These are phyloP conservation scores for Alternaria sp. DNA, from an alignment of 2,329 filamentous ascomycete genomes.

Conservation along the genomic window DNA sequence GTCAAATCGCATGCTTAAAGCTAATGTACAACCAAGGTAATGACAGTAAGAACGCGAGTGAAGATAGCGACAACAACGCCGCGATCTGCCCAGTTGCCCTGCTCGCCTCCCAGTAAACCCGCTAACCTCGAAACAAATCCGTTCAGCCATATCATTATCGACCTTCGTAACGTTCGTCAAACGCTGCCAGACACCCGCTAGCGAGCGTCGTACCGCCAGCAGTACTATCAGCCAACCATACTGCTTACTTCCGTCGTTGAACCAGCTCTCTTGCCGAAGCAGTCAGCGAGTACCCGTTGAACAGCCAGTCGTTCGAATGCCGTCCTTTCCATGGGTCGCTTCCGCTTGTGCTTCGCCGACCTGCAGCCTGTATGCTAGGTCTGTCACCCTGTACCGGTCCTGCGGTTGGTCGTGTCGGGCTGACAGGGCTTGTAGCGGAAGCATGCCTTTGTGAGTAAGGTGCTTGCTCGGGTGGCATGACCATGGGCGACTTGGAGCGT, in stretches of 20 bases:
- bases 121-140: background rate
- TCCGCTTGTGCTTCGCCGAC: slow-evolving; percentile 36
- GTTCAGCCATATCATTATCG: background rate
- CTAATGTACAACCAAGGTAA: slow-evolving; percentile 7
- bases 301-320: slow-evolving; percentile 50
- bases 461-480: slow-evolving; percentile 35
- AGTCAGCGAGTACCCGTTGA: slow-evolving; percentile 47
- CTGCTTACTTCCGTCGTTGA: slow-evolving; percentile 27
- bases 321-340: slow-evolving; percentile 47
- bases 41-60: background rate
- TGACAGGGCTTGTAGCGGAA: slow-evolving; percentile 12
- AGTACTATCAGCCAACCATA: slow-evolving; percentile 17
- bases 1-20: background rate
- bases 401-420: slow-evolving; percentile 14
- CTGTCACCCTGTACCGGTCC: slow-evolving; percentile 25
- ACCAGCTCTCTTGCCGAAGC: slow-evolving; percentile 42
- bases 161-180: background rate
- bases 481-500: slow-evolving; percentile 41
- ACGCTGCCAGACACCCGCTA: slow-evolving; percentile 29
- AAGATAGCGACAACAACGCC: background rate
- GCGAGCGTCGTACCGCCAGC: slow-evolving; percentile 27
- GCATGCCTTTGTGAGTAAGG: slow-evolving; percentile 5
- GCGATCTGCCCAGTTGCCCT: background rate
- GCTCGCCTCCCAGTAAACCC: background rate
- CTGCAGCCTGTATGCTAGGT: slow-evolving; percentile 30